Evolutionary conservation across 1,139 yeast species (phyloP).

Genomic region (Saccharomycopsis crataegensis): DNA sequence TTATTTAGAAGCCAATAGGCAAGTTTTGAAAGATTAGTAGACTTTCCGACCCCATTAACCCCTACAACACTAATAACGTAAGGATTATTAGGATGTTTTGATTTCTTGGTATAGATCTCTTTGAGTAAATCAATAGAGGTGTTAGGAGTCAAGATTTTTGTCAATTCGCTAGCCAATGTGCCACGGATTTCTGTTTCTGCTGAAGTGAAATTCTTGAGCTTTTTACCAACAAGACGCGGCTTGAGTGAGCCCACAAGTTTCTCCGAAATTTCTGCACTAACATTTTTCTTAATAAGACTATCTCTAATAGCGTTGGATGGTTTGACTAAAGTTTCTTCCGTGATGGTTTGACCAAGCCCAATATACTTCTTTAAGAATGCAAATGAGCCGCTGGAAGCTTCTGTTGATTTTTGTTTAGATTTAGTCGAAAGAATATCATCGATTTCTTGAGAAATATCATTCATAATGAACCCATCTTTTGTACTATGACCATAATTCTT

Average conservation of each 20-base stretch:
- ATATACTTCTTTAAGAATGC: constrained; percentile 19
- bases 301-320: constrained; percentile 47
- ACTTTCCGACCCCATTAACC: constrained; percentile 96
- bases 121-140: constrained; percentile 82
- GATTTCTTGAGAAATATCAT: constrained; percentile 38
- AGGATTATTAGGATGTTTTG: constrained; percentile 41
- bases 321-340: constrained; percentile 48
- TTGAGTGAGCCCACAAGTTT: constrained; percentile 15
- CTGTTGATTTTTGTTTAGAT: neutral
- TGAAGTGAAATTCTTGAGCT: constrained; percentile 59
- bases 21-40: constrained; percentile 86
- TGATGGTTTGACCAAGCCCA: constrained; percentile 27
- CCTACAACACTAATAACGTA: constrained; percentile 96
- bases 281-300: constrained; percentile 33
- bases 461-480: constrained; percentile 40
- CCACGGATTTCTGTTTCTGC: constrained; percentile 53
- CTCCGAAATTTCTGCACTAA: constrained; percentile 42
- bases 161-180: constrained; percentile 67
- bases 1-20: constrained; percentile 95
- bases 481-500: constrained; percentile 29
- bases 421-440: constrained; percentile 34
- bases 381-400: constrained; percentile 7
- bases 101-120: constrained; percentile 56
- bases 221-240: constrained; percentile 40
- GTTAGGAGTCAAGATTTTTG: constrained; percentile 83